Conservation (phyloP, 495 filamentous ascomycete species). For the Podospora pseudoanserina region DNA sequence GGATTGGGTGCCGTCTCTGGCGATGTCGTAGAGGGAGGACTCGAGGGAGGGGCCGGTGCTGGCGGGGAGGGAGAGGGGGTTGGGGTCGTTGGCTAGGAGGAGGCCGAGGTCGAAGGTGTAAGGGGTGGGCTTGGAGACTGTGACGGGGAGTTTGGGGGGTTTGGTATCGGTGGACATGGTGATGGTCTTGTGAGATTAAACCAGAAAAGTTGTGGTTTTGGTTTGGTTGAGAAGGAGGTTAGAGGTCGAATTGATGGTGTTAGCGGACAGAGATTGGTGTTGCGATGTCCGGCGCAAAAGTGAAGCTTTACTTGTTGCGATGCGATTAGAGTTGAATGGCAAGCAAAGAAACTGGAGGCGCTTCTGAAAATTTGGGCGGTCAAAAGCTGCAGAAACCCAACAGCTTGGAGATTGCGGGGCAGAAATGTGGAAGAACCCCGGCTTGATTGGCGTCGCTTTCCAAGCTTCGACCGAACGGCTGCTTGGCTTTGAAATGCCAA, state of each 20-base stretch:
- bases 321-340: background rate
- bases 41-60: constrained; percentile 55
- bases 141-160: constrained; percentile 50
- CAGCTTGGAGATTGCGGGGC: constrained; percentile 8
- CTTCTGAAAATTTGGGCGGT: constrained; percentile 36
- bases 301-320: background rate
- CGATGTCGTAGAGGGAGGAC: constrained; percentile 58
- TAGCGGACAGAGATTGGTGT: background rate
- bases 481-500: background rate
- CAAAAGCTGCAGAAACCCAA: constrained; percentile 21
- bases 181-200: constrained; percentile 10
- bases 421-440: constrained; percentile 2
- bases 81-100: constrained; percentile 75
- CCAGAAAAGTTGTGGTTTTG: background rate
- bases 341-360: constrained; percentile 9
- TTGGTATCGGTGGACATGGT: constrained; percentile 32
- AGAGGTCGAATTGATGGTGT: background rate
- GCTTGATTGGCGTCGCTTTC: constrained; percentile 12
- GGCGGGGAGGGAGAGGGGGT: constrained; percentile 57
- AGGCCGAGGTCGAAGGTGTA: constrained; percentile 92
- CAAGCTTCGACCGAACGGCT: background rate
- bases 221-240: background rate
- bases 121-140: constrained; percentile 75
- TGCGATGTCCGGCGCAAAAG: constrained; percentile 4
- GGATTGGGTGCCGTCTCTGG: constrained; percentile 81